Evolutionary conservation across 257 asterid species (phyloP).

Genomic region (Fraxinus americana): DNA sequence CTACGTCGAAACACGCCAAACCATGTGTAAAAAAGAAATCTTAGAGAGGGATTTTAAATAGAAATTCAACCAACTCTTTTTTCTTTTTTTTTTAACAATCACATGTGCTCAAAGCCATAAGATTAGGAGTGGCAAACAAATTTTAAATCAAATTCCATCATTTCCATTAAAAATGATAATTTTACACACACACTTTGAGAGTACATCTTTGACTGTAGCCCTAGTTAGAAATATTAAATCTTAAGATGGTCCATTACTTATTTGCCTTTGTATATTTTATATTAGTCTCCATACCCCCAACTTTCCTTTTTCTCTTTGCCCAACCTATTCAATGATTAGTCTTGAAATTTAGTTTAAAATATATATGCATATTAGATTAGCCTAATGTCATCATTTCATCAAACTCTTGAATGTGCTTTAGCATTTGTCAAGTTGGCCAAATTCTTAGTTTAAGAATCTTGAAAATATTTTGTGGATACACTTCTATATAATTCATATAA

Average conservation of each 20-base stretch:
- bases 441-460: conserved; percentile 29
- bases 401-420: conserved; percentile 34
- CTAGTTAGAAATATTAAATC: conserved; percentile 33
- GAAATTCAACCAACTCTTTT: not conserved
- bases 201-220: conserved; percentile 43
- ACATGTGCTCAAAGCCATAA: not conserved
- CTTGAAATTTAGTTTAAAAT: conserved; percentile 25
- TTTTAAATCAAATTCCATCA: not conserved
- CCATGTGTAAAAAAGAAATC: conserved; percentile 25
- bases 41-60: not conserved
- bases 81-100: not conserved
- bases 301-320: conserved; percentile 28
- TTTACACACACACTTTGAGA: conserved; percentile 25
- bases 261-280: conserved; percentile 36
- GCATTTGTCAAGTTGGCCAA: conserved; percentile 34
- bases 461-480: conserved; percentile 18
- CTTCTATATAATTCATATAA: no score
- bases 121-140: not conserved
- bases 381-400: conserved; percentile 50
- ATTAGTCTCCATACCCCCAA: conserved; percentile 46
- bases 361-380: conserved; percentile 10
- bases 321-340: conserved; percentile 17
- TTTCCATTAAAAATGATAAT: not conserved
- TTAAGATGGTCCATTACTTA: conserved; percentile 27
- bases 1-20: conserved; percentile 26